Evolutionary conservation across 305 asterid species (phyloP).

Genomic region (Solanum chacoense): DNA sequence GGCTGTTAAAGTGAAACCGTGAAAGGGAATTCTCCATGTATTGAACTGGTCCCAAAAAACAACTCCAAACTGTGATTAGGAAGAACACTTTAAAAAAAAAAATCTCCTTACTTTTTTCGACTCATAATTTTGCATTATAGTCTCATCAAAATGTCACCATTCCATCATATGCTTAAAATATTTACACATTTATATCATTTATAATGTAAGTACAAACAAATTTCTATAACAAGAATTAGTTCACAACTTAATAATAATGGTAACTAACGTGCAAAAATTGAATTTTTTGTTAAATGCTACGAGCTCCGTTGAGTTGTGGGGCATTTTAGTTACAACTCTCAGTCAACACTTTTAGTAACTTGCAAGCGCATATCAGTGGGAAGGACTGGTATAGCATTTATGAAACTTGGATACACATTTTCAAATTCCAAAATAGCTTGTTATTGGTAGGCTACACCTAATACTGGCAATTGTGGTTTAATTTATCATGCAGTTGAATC

Average conservation of each 20-base stretch:
- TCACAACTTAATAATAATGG: not conserved
- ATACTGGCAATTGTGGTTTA: not conserved
- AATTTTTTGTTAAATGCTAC: not conserved
- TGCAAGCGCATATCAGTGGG: not conserved
- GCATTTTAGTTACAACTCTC: not conserved
- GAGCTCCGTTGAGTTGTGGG: not conserved
- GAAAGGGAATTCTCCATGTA: not conserved
- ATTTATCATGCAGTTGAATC: not conserved
- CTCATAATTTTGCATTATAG: not conserved
- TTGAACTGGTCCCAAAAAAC: not conserved
- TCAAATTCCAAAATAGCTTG: not conserved
- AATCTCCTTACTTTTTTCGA: not conserved
- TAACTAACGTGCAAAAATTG: not conserved
- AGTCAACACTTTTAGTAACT: not conserved
- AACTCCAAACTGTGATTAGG: not conserved
- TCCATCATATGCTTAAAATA: not conserved
- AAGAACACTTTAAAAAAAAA: not conserved
- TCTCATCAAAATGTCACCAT: not conserved
- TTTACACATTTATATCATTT: not conserved
- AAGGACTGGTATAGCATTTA: not conserved
- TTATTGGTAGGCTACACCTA: not conserved
- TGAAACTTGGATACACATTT: not conserved
- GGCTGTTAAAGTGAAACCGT: not conserved
- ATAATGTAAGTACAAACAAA: not conserved
- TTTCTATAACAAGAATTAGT: not conserved